Evolutionary conservation across 371 early-diverging fungal species (phyloP), one percentile per base, ranked within the genome.

Genomic region (Mortierella sp.): DNA sequence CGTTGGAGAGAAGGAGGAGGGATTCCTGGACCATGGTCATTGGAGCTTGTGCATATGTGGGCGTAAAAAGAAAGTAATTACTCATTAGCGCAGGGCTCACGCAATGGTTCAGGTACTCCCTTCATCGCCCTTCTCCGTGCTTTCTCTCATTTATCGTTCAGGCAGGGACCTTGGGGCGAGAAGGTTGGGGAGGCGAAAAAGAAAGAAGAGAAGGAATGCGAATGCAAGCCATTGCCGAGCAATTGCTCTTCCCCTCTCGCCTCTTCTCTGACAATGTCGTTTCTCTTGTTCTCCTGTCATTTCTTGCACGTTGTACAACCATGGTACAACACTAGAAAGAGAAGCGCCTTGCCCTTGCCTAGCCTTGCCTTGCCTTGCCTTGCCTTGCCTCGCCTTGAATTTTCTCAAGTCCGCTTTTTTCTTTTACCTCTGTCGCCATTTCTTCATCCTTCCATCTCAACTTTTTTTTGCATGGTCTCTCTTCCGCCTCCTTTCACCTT

Each of bases 131-230:
- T 19, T 46, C 43, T 71, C 46, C 71, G 54, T 55, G 14, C 54
- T 13, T 40, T 59, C 34, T 59, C 44, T 57, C 44, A 26, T 44
- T 59, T 55, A 43, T 51, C 26, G 51, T 51, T 71, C 24, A 64
- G 64, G 64, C 64, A 64, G 64, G 64, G 64, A 64, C 64, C 37
- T 64, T 64, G 64, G 64, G 64, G 64, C 16, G 31, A 64, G 64
- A 64, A 64, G 64, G 64, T 64, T 64, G 64, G 64, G 64, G 61
- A 28, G 9, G 26, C 11, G 26, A 26, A 26, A 46, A 46, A 46
- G 10, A 46, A 46, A 13, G 13, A 13, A 46, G 48, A 46, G 31
- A 31, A 59, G 59, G 31, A 59, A 37, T 59, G 61, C 61, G 31
- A 37, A 55, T 40, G 10, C 26, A 10, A 28, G 16, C 59, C 6